A percentile compares a stretch with the other conserved stretches of the same genome.
Conservation (phyloP, 1,284 basidiomycete species). For the Salmacisia buchloeana region DNA sequence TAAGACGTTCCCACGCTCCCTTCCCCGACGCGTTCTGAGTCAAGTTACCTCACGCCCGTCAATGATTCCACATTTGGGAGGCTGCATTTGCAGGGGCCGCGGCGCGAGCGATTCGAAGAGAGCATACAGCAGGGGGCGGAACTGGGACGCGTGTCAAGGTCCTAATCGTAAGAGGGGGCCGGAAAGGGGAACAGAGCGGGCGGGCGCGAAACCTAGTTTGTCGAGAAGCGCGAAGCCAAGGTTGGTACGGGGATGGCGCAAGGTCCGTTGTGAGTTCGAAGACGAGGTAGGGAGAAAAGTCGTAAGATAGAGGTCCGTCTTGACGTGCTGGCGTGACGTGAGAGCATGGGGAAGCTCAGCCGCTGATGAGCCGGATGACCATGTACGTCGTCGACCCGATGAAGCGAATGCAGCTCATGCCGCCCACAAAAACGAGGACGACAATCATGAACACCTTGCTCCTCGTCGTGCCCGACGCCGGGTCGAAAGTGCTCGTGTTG, state of each 20-base stretch:
- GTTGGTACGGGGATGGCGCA: not conserved
- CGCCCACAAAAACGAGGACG: conserved; percentile 43
- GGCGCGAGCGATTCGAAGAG: not conserved
- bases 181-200: not conserved
- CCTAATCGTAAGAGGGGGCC: not conserved
- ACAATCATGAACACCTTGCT: conserved; percentile 46
- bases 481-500: conserved; percentile 29
- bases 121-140: not conserved
- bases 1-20: no score
- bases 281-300: no score
- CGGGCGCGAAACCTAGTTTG: not conserved
- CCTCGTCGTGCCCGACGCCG: conserved; percentile 24
- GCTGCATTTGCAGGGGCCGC: no score
- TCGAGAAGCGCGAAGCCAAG: not conserved
- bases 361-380: conserved; percentile 30
- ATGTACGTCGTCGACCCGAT: conserved; percentile 39
- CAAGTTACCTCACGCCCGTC: no score
- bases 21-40: no score
- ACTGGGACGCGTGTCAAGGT: not conserved
- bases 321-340: not conserved
- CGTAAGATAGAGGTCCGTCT: not conserved
- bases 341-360: no score
- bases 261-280: not conserved
- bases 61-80: no score
- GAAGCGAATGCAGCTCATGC: conserved; percentile 41